phyloP scores from a whole-genome alignment of 768 basidiomycete species.

The Leccinum variicolor region DNA sequence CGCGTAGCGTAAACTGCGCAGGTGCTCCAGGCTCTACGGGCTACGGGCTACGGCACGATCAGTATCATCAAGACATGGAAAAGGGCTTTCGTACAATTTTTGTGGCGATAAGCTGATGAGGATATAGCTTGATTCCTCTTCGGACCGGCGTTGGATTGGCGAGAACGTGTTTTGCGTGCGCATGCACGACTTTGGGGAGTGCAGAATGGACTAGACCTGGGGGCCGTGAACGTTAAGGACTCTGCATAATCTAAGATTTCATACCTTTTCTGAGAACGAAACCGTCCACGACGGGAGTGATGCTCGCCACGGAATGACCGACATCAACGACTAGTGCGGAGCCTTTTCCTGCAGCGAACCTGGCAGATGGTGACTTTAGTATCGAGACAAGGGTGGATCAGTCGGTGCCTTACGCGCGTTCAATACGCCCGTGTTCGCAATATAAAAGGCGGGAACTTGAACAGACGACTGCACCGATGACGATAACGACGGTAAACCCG shows the following conservation, averaged over 20 bases:
- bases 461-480: slow-evolving; percentile 25
- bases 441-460: slow-evolving; percentile 91
- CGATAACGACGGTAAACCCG: no score
- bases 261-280: slow-evolving; percentile 94
- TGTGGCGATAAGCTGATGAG: slow-evolving; percentile 88
- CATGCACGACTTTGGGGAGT: slow-evolving; percentile 77
- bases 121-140: slow-evolving; percentile 61
- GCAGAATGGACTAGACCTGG: slow-evolving; percentile 75
- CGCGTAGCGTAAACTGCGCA: slow-evolving; percentile 67
- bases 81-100: slow-evolving; percentile 51
- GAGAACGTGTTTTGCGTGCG: slow-evolving; percentile 71
- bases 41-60: slow-evolving; percentile 45
- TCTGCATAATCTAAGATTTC: neutral
- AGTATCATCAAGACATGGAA: slow-evolving; percentile 3
- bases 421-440: slow-evolving; percentile 90
- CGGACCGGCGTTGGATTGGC: slow-evolving; percentile 46
- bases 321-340: slow-evolving; percentile 97
- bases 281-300: slow-evolving; percentile 95
- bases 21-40: slow-evolving; percentile 67
- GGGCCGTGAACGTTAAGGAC: neutral
- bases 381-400: slow-evolving; percentile 1
- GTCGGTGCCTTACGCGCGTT: slow-evolving; percentile 64
- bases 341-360: slow-evolving; percentile 95
- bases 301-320: slow-evolving; percentile 84
- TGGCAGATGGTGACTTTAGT: slow-evolving; percentile 31